phyloP scores from a whole-genome alignment of 108 stramenopile species.

The Schizochytrium sp. region DNA sequence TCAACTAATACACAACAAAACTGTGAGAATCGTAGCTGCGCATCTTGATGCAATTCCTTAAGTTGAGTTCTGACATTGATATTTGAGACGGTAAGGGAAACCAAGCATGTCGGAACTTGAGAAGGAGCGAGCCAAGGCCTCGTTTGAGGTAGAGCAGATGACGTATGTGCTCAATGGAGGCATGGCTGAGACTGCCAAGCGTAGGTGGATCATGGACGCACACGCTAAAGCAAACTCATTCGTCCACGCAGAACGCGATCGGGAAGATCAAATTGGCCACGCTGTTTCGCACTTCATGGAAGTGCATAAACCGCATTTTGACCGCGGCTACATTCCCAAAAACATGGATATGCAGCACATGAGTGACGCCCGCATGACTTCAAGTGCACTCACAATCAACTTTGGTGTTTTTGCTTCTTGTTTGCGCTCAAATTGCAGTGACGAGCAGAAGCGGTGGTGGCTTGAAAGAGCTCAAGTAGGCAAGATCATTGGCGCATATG shows the following conservation, averaged over 20 bases:
- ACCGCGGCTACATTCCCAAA: conserved; percentile 2
- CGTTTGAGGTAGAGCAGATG: conserved; percentile 8
- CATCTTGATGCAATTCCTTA: too few species aligned
- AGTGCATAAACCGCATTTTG: conserved; percentile 59
- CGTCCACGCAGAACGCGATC: conserved; percentile 43
- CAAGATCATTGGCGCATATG: conserved; percentile 45
- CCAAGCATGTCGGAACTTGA: neutral
- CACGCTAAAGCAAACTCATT: neutral
- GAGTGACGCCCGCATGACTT: conserved; percentile 56
- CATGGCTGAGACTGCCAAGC: conserved; percentile 1
- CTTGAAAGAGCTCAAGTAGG: conserved; percentile 28
- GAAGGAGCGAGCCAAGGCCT: conserved; percentile 57
- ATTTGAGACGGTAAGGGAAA: neutral
- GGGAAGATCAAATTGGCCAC: conserved; percentile 51
- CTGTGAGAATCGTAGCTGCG: too few species aligned
- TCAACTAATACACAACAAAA: too few species aligned
- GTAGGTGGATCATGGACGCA: conserved; percentile 42
- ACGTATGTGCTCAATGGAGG: conserved; percentile 50
- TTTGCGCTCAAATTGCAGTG: conserved; percentile 2
- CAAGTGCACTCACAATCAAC: conserved; percentile 53
- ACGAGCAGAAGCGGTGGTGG: conserved; percentile 53
- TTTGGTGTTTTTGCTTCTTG: conserved; percentile 43
- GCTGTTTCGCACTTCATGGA: conserved; percentile 39
- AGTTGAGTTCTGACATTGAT: neutral
- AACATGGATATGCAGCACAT: conserved; percentile 60